Conservation (phyloP, 140 eudicot genomes). For the Senecio squalidus region DNA sequence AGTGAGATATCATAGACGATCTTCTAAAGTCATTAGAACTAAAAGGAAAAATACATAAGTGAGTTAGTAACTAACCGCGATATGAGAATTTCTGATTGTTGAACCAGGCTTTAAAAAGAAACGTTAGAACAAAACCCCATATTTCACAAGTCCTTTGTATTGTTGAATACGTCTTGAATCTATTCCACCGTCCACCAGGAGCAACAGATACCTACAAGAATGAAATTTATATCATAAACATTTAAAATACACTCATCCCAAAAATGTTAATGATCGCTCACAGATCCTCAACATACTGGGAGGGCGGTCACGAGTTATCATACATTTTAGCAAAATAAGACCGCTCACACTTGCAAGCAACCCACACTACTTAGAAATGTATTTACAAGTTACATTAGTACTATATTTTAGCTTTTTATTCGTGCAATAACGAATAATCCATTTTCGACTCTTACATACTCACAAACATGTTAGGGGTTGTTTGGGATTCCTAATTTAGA, state of each 20-base stretch:
- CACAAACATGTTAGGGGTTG: neutral
- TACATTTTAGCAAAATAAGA: neutral
- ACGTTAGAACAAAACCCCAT: conserved; percentile 90
- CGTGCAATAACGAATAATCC: neutral
- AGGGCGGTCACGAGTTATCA: neutral
- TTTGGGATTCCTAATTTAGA: too few species aligned
- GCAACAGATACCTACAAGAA: conserved; percentile 83
- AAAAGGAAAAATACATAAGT: neutral
- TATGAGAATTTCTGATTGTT: conserved; percentile 91
- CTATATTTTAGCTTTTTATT: neutral
- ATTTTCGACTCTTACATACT: neutral
- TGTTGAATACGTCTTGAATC: conserved; percentile 98
- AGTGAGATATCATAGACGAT: too few species aligned
- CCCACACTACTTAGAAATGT: conserved; percentile 10
- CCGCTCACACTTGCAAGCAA: neutral
- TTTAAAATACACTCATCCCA: neutral
- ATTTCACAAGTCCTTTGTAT: conserved; percentile 96
- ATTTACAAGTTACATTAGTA: conserved; percentile 3
- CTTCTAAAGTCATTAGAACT: too few species aligned
- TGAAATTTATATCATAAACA: neutral
- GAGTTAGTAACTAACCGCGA: conserved; percentile 48
- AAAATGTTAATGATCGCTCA: neutral
- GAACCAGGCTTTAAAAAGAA: conserved; percentile 76
- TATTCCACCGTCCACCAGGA: conserved; percentile 98
- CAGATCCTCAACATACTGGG: neutral